A percentile compares a stretch with the other conserved stretches of the same genome.
These are phyloP conservation scores for Alectoria sarmentosa DNA, from an alignment of 495 filamentous ascomycete species.

Conservation along the genomic window DNA sequence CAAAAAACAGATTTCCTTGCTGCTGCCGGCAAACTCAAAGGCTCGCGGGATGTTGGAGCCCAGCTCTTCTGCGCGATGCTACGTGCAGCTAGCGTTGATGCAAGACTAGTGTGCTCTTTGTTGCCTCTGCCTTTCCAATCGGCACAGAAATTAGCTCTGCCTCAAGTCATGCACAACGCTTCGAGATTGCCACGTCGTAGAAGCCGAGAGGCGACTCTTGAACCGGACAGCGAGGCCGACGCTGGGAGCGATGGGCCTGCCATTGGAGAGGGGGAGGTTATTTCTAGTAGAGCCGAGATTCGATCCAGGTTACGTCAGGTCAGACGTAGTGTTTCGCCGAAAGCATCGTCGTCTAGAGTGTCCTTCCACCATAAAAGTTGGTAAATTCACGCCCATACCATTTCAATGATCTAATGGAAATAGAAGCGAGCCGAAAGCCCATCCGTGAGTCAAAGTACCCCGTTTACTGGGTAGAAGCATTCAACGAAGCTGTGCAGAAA, in stretches of 20 bases:
- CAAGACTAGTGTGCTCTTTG: slow-evolving; percentile 89
- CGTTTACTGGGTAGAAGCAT: slow-evolving; percentile 89
- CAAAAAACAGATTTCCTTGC: slow-evolving; percentile 56
- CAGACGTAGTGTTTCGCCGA: background rate
- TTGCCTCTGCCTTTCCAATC: slow-evolving; percentile 71
- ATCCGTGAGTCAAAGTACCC: slow-evolving; percentile 62
- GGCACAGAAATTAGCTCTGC: slow-evolving; percentile 43
- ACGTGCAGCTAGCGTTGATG: slow-evolving; percentile 65
- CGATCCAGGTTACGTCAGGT: background rate
- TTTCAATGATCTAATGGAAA: slow-evolving; percentile 3
- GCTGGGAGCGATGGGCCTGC: background rate
- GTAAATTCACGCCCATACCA: background rate
- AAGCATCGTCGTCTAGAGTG: background rate
- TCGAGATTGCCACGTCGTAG: background rate
- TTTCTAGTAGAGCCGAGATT: background rate
- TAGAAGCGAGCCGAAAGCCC: slow-evolving; percentile 22
- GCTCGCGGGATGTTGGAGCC: slow-evolving; percentile 82
- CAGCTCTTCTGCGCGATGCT: slow-evolving; percentile 87
- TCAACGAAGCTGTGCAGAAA: slow-evolving; percentile 75
- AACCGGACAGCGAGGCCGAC: slow-evolving; percentile 17
- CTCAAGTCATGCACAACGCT: slow-evolving; percentile 17
- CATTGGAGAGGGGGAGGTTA: background rate
- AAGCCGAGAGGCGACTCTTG: slow-evolving; percentile 12
- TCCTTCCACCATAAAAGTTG: slow-evolving; percentile 28
- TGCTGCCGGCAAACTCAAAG: slow-evolving; percentile 57